Evolutionary conservation across 2,329 filamentous ascomycete genomes (phyloP).

Genomic region (Calonectria hawksworthii): DNA sequence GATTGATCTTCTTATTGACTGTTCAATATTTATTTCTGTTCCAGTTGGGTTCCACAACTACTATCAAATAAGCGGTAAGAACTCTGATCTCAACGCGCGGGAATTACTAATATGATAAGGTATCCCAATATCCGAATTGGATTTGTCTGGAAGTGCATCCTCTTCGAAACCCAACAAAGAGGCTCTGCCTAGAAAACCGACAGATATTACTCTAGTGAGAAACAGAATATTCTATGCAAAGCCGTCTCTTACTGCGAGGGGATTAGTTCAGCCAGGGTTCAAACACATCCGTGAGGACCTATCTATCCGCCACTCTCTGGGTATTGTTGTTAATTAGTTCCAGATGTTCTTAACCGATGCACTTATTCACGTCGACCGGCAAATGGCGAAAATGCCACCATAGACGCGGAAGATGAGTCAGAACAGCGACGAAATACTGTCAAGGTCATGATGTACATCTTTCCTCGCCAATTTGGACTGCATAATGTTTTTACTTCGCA

Average conservation of each 20-base stretch:
- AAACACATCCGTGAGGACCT: conserved; percentile 80
- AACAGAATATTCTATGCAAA: conserved; percentile 90
- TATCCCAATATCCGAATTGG: conserved; percentile 64
- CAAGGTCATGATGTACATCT: conserved; percentile 91
- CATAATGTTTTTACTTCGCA: conserved; percentile 91
- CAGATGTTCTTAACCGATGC: conserved; percentile 86
- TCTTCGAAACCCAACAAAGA: conserved; percentile 7
- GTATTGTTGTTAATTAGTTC: conserved; percentile 31
- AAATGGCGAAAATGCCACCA: neutral
- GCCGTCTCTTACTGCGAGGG: conserved; percentile 77
- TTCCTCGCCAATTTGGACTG: conserved; percentile 89
- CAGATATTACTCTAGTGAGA: conserved; percentile 81
- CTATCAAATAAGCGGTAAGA: conserved; percentile 82
- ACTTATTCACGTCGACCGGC: conserved; percentile 38
- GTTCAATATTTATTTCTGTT: conserved; percentile 79
- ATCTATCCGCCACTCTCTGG: no score
- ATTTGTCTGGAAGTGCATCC: conserved; percentile 41
- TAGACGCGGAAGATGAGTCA: neutral
- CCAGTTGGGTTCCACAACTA: conserved; percentile 74
- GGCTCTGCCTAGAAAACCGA: conserved; percentile 51
- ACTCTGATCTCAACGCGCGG: neutral
- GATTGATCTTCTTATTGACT: conserved; percentile 81
- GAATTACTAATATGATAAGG: conserved; percentile 51
- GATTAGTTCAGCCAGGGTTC: conserved; percentile 79
- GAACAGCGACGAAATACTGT: conserved; percentile 64